A percentile compares a stretch with the other conserved stretches of the same genome.
phyloP scores from a whole-genome alignment of 2,329 filamentous ascomycete genomes.

The Neonectria hederae region DNA sequence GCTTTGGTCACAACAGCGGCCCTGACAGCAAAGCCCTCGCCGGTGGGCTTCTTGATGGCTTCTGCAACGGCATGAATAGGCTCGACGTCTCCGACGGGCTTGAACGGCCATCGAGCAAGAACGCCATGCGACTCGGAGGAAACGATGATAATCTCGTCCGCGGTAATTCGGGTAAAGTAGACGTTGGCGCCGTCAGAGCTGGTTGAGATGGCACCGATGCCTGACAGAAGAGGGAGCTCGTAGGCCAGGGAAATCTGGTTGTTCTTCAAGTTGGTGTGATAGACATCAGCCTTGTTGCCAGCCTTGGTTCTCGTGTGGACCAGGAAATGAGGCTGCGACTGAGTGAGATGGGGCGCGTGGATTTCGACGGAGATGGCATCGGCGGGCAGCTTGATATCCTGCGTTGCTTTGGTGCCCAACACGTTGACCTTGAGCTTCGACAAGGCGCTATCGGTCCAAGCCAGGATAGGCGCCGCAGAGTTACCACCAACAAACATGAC shows the following conservation, averaged over 20 bases:
- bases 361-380: slow-evolving; percentile 66
- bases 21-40: slow-evolving; percentile 77
- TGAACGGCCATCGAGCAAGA: slow-evolving; percentile 77
- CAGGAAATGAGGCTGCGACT: slow-evolving; percentile 82
- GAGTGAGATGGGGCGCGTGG: slow-evolving; percentile 77
- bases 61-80: slow-evolving; percentile 80
- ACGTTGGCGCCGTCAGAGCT: slow-evolving; percentile 83
- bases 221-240: slow-evolving; percentile 75
- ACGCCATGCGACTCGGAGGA: slow-evolving; percentile 81
- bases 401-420: slow-evolving; percentile 67
- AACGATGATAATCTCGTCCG: slow-evolving; percentile 76
- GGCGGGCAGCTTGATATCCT: slow-evolving; percentile 61
- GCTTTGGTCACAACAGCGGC: slow-evolving; percentile 74
- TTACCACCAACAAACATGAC: slow-evolving; percentile 81
- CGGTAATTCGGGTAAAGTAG: slow-evolving; percentile 86
- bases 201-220: slow-evolving; percentile 79
- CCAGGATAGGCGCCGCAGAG: slow-evolving; percentile 77
- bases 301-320: slow-evolving; percentile 78
- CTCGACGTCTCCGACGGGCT: slow-evolving; percentile 52
- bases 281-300: slow-evolving; percentile 85
- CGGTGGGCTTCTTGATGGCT: slow-evolving; percentile 75
- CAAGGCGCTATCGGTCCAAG: slow-evolving; percentile 74
- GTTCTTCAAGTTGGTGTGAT: slow-evolving; percentile 79
- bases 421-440: slow-evolving; percentile 77
- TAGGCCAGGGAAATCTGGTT: slow-evolving; percentile 80